Evolutionary conservation across 805 yeast genomes (phyloP).

Genomic region (Metschnikowia matae): DNA sequence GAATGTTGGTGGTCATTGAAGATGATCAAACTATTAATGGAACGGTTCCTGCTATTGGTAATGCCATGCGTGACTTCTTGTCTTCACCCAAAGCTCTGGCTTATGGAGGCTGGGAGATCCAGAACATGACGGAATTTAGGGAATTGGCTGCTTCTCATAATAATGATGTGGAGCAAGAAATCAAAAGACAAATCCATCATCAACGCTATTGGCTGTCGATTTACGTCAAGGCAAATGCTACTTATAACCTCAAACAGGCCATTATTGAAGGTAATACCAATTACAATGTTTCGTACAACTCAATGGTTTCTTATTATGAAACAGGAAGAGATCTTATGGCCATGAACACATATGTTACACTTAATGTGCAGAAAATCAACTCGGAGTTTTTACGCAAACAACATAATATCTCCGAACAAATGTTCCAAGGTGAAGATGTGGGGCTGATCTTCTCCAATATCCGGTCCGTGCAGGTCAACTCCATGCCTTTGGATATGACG

Average conservation of each 20-base stretch:
- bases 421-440: conserved; percentile 13
- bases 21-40: conserved; percentile 23
- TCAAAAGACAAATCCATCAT: conserved; percentile 44
- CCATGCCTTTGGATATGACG: conserved; percentile 33
- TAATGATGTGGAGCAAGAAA: conserved; percentile 30
- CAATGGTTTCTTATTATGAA: conserved; percentile 48
- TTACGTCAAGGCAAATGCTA: conserved; percentile 48
- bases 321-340: conserved; percentile 60
- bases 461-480: conserved; percentile 18
- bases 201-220: conserved; percentile 63
- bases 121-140: conserved; percentile 25
- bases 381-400: conserved; percentile 24
- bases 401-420: conserved; percentile 18
- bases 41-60: conserved; percentile 26
- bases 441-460: conserved; percentile 12
- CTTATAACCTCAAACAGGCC: conserved; percentile 36
- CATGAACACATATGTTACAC: conserved; percentile 40
- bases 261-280: conserved; percentile 31
- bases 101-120: conserved; percentile 36
- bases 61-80: conserved; percentile 17
- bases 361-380: conserved; percentile 39
- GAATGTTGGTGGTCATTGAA: conserved; percentile 38
- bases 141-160: conserved; percentile 26
- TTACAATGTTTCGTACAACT: conserved; percentile 25
- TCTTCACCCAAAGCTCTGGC: conserved; percentile 16